Evolutionary conservation across 1,139 yeast species (phyloP).

Genomic region (Eremothecium coryli): DNA sequence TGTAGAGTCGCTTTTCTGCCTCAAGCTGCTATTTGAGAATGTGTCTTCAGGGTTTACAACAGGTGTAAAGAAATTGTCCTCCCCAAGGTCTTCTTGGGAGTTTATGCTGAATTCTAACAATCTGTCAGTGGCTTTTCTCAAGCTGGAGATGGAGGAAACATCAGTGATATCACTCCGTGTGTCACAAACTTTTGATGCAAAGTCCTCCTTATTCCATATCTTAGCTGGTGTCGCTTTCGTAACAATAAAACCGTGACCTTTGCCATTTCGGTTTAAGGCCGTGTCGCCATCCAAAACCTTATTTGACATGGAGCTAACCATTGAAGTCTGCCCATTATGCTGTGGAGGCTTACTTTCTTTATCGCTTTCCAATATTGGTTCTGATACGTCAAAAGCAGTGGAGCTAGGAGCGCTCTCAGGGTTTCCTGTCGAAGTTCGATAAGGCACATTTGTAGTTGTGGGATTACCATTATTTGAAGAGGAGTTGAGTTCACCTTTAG

Average conservation of each 20-base stretch:
- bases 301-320: neutral
- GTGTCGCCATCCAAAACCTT: neutral
- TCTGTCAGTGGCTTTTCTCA: conserved; percentile 3
- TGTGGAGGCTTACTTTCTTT: too few species aligned
- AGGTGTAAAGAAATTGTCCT: neutral
- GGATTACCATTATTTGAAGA: neutral
- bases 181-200: conserved; percentile 4
- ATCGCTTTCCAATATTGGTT: neutral
- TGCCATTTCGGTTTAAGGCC: neutral
- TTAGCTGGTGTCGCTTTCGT: conserved; percentile 12
- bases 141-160: conserved; percentile 1
- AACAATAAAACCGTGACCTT: conserved; percentile 8
- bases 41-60: neutral
- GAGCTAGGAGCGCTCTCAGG: neutral
- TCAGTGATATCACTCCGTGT: conserved; percentile 1
- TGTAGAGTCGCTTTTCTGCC: neutral
- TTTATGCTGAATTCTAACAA: conserved; percentile 8
- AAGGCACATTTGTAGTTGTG: neutral
- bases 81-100: conserved; percentile 8
- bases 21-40: neutral
- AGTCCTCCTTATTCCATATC: conserved; percentile 5
- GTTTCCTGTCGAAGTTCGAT: neutral
- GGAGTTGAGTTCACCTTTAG: neutral
- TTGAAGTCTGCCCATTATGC: neutral
- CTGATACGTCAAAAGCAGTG: neutral